A percentile compares a stretch with the other conserved stretches of the same genome.
phyloP scores from a whole-genome alignment of 805 yeast species.

The Sugiyamaella qingdaonensis region DNA sequence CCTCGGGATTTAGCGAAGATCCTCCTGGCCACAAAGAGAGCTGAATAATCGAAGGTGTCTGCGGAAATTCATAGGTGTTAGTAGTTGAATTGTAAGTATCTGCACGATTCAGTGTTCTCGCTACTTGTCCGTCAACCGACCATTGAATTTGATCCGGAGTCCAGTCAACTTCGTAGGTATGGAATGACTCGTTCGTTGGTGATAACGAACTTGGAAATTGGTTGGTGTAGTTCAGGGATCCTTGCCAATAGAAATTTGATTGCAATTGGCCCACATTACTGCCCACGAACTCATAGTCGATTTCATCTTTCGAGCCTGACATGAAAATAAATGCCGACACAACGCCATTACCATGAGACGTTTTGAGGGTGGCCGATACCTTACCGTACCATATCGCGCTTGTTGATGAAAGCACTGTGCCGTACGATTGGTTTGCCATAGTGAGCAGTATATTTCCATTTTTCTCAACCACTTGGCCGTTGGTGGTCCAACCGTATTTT shows the following conservation, averaged over 20 bases:
- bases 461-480: constrained; percentile 45
- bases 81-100: constrained; percentile 56
- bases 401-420: constrained; percentile 78
- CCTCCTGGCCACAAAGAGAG: constrained; percentile 56
- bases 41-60: constrained; percentile 81
- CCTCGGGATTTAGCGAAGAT: constrained; percentile 44
- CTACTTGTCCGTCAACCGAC: constrained; percentile 64
- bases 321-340: constrained; percentile 76
- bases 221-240: constrained; percentile 64
- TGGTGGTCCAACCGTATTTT: constrained; percentile 64
- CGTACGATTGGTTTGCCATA: constrained; percentile 75
- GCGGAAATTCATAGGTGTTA: constrained; percentile 73
- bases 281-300: constrained; percentile 86
- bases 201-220: constrained; percentile 38
- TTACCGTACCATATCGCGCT: constrained; percentile 86
- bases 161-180: constrained; percentile 80
- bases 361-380: constrained; percentile 60
- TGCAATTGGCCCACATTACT: constrained; percentile 61
- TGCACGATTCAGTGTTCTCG: constrained; percentile 57
- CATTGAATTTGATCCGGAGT: constrained; percentile 64
- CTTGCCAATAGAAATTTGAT: constrained; percentile 78
- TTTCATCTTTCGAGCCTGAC: constrained; percentile 85
- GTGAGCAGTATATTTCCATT: constrained; percentile 61
- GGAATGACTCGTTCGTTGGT: constrained; percentile 62
- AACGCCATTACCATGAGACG: constrained; percentile 77